phyloP scores from a whole-genome alignment of 2,329 filamentous ascomycete species.

The Exophiala sideris region DNA sequence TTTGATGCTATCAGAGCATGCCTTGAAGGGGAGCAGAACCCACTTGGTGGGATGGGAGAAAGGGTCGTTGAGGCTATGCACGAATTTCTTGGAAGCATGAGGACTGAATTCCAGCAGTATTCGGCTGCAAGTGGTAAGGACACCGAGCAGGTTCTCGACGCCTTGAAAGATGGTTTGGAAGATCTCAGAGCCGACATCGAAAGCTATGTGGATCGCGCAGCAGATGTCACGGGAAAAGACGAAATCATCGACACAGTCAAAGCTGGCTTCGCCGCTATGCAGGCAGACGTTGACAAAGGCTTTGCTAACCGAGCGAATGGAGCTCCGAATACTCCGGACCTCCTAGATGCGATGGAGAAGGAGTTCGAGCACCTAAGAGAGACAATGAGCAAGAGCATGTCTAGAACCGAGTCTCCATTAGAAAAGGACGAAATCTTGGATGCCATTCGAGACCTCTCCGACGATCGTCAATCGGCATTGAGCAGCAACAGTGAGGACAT shows the following conservation, averaged over 20 bases:
- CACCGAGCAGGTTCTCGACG: constrained; percentile 83
- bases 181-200: constrained; percentile 77
- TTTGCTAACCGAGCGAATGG: constrained; percentile 43
- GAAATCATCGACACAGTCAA: constrained; percentile 71
- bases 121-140: constrained; percentile 74
- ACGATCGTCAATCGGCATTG: constrained; percentile 35
- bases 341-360: constrained; percentile 72
- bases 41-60: constrained; percentile 54
- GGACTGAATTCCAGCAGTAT: constrained; percentile 70
- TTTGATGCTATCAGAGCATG: constrained; percentile 58
- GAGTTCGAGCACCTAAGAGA: constrained; percentile 81
- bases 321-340: constrained; percentile 57
- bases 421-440: constrained; percentile 63
- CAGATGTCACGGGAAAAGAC: constrained; percentile 68
- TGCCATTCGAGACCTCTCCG: constrained; percentile 42
- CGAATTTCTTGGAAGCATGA: constrained; percentile 59
- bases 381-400: constrained; percentile 66
- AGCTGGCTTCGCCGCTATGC: constrained; percentile 60
- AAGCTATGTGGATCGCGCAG: constrained; percentile 69
- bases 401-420: constrained; percentile 54
- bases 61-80: constrained; percentile 60
- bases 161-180: constrained; percentile 82
- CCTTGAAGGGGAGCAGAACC: constrained; percentile 52
- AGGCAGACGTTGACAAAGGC: constrained; percentile 55
- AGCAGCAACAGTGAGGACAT: constrained; percentile 42